These are phyloP conservation scores for Globisporangium viniferum DNA, from an alignment of 352 stramenopile species.

Conservation along the genomic window DNA sequence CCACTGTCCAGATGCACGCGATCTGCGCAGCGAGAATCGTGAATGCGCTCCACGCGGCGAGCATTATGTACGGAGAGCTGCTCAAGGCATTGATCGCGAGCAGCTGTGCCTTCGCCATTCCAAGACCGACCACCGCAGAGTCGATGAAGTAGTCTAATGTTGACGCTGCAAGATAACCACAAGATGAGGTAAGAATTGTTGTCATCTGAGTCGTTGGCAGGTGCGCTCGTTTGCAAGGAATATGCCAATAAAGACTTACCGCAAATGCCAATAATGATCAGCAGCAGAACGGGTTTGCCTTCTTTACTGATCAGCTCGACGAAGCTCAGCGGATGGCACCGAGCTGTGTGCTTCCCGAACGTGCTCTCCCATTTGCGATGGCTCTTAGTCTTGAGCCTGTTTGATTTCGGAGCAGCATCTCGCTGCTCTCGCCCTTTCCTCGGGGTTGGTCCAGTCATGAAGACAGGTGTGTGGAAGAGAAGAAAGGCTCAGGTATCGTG, in stretches of 20 bases:
- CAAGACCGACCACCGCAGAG: slow-evolving; percentile 20
- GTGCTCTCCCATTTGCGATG: slow-evolving; percentile 49
- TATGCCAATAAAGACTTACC: slow-evolving; percentile 24
- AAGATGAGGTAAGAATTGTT: neutral
- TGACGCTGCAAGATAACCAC: slow-evolving; percentile 28
- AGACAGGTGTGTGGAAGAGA: neutral
- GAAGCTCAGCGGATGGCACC: slow-evolving; percentile 33
- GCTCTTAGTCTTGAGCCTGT: slow-evolving; percentile 30
- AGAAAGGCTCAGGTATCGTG: neutral
- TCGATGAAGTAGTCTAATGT: slow-evolving; percentile 52
- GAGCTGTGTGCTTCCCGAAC: slow-evolving; percentile 28
- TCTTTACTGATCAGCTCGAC: slow-evolving; percentile 47
- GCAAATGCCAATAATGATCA: slow-evolving; percentile 44
- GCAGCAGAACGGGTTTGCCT: slow-evolving; percentile 47
- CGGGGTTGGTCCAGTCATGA: slow-evolving; percentile 3
- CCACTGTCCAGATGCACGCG: slow-evolving; percentile 40
- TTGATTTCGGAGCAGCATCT: neutral
- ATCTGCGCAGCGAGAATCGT: slow-evolving; percentile 28
- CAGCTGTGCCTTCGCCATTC: slow-evolving; percentile 17
- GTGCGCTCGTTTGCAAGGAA: no score
- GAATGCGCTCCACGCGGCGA: slow-evolving; percentile 35
- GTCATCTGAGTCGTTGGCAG: neutral
- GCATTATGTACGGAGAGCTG: slow-evolving; percentile 19
- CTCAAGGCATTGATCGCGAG: slow-evolving; percentile 15
- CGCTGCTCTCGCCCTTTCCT: neutral